Base-by-base conservation (phyloP, 768 basidiomycete genomes). In the Cyathus striatus region DNA sequence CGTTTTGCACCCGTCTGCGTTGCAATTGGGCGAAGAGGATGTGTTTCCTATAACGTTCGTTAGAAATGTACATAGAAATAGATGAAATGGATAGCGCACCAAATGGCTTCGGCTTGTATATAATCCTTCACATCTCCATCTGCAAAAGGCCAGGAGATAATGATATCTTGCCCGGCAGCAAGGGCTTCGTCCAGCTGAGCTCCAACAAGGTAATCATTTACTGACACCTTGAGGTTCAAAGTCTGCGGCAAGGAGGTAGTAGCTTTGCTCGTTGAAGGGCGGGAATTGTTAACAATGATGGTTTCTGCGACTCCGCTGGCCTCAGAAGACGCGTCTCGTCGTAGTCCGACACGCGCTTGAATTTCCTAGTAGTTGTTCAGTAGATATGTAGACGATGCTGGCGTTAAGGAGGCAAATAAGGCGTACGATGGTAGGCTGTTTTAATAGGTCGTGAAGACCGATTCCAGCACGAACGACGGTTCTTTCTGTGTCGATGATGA, bases 61-160 rank as follows among this genome's bases (percentile, higher is more conserved):
- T 30, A 30, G n/a, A n/a, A n/a, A n/a, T n/a, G n/a, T n/a, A n/a
- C n/a, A n/a, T n/a, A n/a, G n/a, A n/a, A n/a, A n/a, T n/a, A n/a
- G n/a, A n/a, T n/a, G n/a, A 23, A n/a, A 23, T 38, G 25, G 38
- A 65, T n/a, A n/a, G n/a, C 81, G 39, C 58, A 92, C 92, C 91
- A 91, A 40, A 96, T 69, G 0, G 90, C 93, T 59, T 95, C 92
- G 14, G 89, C 86, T 50, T 90, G 90, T 16, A 69, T 73, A 81
- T 83, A 95, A 56, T 94, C 86, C 13, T 65, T 70, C 44, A 94
- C 68, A 51, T 79, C 75, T 3, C 79, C 84, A 21, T 85, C 76
- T 35, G 78, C 75, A 54, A 94, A 88, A 2, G 93, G 92, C 86
- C 87, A 90, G 23, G 79, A 90, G 7, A 91, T 60, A 5, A 75